These are phyloP conservation scores for Saturnispora quitensis DNA, from an alignment of 805 yeast species.

Conservation along the genomic window DNA sequence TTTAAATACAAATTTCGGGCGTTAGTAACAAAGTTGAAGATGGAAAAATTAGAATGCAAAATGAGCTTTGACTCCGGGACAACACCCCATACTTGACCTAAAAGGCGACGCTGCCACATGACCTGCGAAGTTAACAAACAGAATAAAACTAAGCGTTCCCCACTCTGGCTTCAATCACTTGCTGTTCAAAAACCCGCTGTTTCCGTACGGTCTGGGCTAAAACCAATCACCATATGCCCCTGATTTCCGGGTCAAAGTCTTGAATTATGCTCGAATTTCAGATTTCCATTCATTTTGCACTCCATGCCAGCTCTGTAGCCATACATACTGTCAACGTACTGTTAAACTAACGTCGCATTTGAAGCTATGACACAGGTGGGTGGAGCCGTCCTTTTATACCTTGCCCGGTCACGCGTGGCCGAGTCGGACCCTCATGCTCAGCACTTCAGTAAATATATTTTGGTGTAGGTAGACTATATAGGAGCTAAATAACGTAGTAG, in stretches of 20 bases:
- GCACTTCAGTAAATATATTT: not conserved
- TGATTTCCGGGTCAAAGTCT: not conserved
- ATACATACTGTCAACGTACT: not conserved
- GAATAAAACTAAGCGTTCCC: not conserved
- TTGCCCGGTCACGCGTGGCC: not conserved
- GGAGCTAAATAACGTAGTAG: conserved; percentile 37
- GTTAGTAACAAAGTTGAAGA: not conserved
- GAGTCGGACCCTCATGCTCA: not conserved
- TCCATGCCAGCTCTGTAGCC: not conserved
- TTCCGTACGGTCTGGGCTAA: conserved; percentile 3
- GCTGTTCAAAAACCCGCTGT: not conserved
- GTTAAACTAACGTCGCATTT: not conserved
- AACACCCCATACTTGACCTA: not conserved
- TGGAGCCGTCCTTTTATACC: not conserved
- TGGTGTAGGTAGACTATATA: not conserved
- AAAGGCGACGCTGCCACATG: too few relatives aligned
- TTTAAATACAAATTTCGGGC: not conserved
- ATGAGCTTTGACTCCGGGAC: not conserved
- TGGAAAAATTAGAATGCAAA: not conserved
- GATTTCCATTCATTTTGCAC: not conserved
- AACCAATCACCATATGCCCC: not conserved
- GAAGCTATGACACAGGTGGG: not conserved
- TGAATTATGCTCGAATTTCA: not conserved
- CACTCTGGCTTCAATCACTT: not conserved
- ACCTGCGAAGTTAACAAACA: too few relatives aligned